Evolutionary conservation across 768 basidiomycete genomes (phyloP), one percentile per base, ranked within the genome.

Genomic region (Russula abietina): DNA sequence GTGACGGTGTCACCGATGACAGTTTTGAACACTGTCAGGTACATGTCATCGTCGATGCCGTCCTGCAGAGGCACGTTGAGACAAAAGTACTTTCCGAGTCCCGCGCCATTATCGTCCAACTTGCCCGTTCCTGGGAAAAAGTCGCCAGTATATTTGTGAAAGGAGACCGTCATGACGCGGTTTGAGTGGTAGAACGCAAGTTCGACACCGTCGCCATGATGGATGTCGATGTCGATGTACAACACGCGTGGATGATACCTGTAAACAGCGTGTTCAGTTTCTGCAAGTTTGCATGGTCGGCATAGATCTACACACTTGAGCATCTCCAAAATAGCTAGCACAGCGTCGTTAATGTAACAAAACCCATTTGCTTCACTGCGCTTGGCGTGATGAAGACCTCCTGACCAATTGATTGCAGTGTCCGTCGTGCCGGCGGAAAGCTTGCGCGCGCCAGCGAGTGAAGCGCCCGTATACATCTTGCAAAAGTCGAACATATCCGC

Each of bases 71-170:
- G 96, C 0, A 99, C 91, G 71, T 99, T 99, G 48, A 98, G 79
- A 63, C 86, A 89, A 73, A 98, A 99, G 72, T 98, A 88, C 75
- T 96, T 97, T 57, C 96, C 96, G 1, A 85, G 72, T n/a, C 87
- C 88, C 22, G 80, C 79, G 16, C 93, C 91, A 64, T 93, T 92
- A 75, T 99, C 96, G 70, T 95, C 91, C 10, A 98, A 80, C 73
- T 94, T 94, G 17, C 96, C 96, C 0, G 96, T 99, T 0, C 95
- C 94, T 0, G 96, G 96, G 74, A 99, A 99, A 80, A 99, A 99
- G 70, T 96, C 93, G 60, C 93, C 94, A 1, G 91, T 94, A 78
- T 97, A 99, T 76, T 98, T 98, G 79, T 99, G 96, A 76, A 99
- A 99, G 0, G 96, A 98, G 16, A 98, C 92, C 0, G 96, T 98